Evolutionary conservation across 352 stramenopile species (phyloP).

Genomic region (Globisporangium middletonii): DNA sequence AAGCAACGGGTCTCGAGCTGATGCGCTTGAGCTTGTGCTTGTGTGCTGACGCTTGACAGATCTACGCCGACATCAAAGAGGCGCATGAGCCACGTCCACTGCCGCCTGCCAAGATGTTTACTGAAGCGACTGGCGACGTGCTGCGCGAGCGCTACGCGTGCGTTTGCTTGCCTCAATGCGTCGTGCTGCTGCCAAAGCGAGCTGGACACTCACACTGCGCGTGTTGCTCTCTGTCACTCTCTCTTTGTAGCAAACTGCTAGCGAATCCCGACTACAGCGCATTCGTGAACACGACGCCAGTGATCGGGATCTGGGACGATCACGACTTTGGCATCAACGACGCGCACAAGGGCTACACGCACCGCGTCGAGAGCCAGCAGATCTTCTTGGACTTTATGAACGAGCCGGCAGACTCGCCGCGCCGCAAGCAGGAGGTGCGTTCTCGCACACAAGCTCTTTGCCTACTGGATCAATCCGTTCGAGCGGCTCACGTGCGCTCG

Average conservation of each 20-base stretch:
- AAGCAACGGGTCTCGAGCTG: not conserved
- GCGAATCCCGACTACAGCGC: constrained; percentile 58
- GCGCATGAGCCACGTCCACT: constrained; percentile 36
- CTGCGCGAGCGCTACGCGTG: constrained; percentile 61
- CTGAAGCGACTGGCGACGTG: constrained; percentile 37
- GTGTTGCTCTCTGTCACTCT: not conserved
- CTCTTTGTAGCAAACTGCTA: constrained; percentile 40
- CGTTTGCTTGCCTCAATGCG: constrained; percentile 6
- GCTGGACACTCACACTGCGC: not conserved
- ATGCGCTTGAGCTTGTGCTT: not conserved
- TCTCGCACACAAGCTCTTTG: not conserved
- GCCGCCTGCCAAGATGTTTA: constrained; percentile 53
- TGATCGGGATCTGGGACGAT: constrained; percentile 89
- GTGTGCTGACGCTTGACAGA: constrained; percentile 19
- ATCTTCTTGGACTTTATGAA: constrained; percentile 84
- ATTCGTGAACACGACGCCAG: constrained; percentile 55
- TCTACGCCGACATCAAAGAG: constrained; percentile 72
- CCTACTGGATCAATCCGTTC: too few species aligned
- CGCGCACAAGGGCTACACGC: constrained; percentile 62
- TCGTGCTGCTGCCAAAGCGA: not conserved
- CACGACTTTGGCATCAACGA: constrained; percentile 92
- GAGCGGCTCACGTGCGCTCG: not conserved
- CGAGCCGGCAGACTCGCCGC: constrained; percentile 63
- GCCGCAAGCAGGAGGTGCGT: constrained; percentile 63
- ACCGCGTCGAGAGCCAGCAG: constrained; percentile 75